A percentile compares a stretch with the other conserved stretches of the same genome.
Conservation (phyloP, 2,329 filamentous ascomycete genomes). For the Periconia sp. region DNA sequence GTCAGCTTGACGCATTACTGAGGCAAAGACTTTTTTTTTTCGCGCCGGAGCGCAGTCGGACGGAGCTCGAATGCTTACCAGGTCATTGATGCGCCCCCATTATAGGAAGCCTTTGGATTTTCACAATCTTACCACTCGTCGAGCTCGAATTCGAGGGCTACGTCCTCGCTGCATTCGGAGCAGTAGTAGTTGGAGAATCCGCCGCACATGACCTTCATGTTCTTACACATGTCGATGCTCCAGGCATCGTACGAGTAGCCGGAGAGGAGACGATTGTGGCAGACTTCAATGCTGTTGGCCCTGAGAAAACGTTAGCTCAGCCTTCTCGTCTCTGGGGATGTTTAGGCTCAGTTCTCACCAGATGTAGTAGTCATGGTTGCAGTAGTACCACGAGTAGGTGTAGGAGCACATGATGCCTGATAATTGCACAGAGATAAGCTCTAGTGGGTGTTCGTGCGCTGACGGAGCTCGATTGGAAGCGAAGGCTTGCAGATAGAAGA, state of each 20-base stretch:
- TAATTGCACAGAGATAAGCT: too few relatives aligned
- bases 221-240: slow-evolving; percentile 56
- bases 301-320: slow-evolving; percentile 19
- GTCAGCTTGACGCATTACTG: neutral
- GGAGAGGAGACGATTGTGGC: slow-evolving; percentile 51
- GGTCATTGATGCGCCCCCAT: too few relatives aligned
- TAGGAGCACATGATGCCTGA: slow-evolving; percentile 55
- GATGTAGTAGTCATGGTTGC: slow-evolving; percentile 57
- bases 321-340: neutral
- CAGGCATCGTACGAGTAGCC: slow-evolving; percentile 56
- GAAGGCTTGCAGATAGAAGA: too few relatives aligned
- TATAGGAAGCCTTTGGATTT: too few relatives aligned
- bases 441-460: too few relatives aligned
- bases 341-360: slow-evolving; percentile 28
- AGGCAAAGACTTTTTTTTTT: too few relatives aligned
- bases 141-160: slow-evolving; percentile 50
- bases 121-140: slow-evolving; percentile 52
- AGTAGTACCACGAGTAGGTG: slow-evolving; percentile 56
- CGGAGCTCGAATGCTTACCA: too few relatives aligned
- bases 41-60: too few relatives aligned
- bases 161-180: slow-evolving; percentile 51
- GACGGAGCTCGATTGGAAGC: too few relatives aligned
- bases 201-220: slow-evolving; percentile 48
- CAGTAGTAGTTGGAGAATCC: slow-evolving; percentile 55
- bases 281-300: slow-evolving; percentile 53